Conservation (phyloP, 208 protist species). For the Trypanosoma scelopori region DNA sequence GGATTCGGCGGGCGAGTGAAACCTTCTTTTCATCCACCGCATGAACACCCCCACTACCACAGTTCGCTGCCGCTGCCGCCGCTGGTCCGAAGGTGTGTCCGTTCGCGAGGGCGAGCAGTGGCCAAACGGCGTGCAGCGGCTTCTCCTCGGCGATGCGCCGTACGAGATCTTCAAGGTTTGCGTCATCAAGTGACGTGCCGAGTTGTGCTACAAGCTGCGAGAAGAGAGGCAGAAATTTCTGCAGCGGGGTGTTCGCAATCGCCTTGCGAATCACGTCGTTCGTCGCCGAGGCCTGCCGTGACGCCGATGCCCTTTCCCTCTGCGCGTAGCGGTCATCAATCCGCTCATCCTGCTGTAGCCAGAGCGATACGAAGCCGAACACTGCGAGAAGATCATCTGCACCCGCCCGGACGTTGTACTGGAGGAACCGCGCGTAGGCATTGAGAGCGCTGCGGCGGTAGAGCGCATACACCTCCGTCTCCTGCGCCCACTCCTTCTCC, state of each 20-base stretch:
- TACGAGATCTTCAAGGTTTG: conserved; percentile 42
- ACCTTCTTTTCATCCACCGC: conserved; percentile 41
- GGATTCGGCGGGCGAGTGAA: conserved; percentile 27
- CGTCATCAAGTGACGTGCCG: conserved; percentile 25
- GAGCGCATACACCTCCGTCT: conserved; percentile 47
- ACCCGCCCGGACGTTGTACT: conserved; percentile 25
- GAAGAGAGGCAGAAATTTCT: conserved; percentile 64
- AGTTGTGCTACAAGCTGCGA: conserved; percentile 75
- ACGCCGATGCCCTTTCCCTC: too few species aligned
- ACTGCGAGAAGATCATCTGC: conserved; percentile 62
- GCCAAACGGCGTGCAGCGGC: conserved; percentile 64
- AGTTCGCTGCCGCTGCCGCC: background rate
- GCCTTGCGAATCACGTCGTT: conserved; percentile 48
- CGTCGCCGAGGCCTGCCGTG: conserved; percentile 4
- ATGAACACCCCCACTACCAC: conserved; percentile 23
- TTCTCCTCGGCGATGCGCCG: conserved; percentile 47
- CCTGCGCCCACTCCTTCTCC: conserved; percentile 49
- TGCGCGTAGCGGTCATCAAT: conserved; percentile 7
- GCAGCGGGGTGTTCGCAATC: conserved; percentile 46
- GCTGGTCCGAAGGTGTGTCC: conserved; percentile 50
- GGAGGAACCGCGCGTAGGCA: conserved; percentile 68
- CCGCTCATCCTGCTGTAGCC: conserved; percentile 52
- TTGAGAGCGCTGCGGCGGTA: conserved; percentile 80
- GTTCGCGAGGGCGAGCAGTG: conserved; percentile 70
- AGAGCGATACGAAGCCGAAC: conserved; percentile 79